Percentiles rank a stretch among this genome's conserved stretches.
phyloP scores from a whole-genome alignment of 768 basidiomycete genomes.

The Albatrellus ellisii region DNA sequence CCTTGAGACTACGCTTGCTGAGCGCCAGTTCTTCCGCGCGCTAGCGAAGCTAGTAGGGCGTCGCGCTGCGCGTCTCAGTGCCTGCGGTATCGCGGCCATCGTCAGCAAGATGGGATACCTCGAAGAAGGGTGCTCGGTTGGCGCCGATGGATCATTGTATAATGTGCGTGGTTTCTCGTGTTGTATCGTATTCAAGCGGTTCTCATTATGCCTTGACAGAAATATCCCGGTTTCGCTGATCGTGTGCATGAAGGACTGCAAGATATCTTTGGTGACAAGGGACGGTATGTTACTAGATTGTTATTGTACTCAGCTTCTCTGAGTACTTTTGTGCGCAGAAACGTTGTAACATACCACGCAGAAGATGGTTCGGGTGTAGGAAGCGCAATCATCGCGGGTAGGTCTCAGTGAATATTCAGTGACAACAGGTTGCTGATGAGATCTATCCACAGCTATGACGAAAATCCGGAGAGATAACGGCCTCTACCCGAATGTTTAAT shows the following conservation, averaged over 20 bases:
- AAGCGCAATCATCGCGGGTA: conserved; percentile 87
- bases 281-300: conserved; percentile 62
- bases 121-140: conserved; percentile 81
- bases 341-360: conserved; percentile 70
- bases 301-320: neutral
- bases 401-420: conserved; percentile 14
- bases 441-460: conserved; percentile 61
- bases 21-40: conserved; percentile 94
- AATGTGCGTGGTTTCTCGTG: conserved; percentile 42
- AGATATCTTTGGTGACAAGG: conserved; percentile 95
- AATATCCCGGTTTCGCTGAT: conserved; percentile 95
- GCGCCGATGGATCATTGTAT: conserved; percentile 91
- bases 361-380: conserved; percentile 93
- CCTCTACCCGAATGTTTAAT: conserved; percentile 37
- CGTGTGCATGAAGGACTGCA: conserved; percentile 84
- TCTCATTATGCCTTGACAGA: conserved; percentile 31
- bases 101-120: conserved; percentile 91
- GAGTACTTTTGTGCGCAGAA: conserved; percentile 23
- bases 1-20: conserved; percentile 89
- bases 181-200: neutral
- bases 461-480: conserved; percentile 65
- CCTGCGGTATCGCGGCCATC: conserved; percentile 95
- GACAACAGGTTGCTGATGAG: conserved; percentile 5
- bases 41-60: conserved; percentile 83
- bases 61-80: conserved; percentile 80